A percentile compares a stretch with the other conserved stretches of the same genome.
Conservation (phyloP, 2,329 filamentous ascomycete species). For the Coniochaeta sp. region DNA sequence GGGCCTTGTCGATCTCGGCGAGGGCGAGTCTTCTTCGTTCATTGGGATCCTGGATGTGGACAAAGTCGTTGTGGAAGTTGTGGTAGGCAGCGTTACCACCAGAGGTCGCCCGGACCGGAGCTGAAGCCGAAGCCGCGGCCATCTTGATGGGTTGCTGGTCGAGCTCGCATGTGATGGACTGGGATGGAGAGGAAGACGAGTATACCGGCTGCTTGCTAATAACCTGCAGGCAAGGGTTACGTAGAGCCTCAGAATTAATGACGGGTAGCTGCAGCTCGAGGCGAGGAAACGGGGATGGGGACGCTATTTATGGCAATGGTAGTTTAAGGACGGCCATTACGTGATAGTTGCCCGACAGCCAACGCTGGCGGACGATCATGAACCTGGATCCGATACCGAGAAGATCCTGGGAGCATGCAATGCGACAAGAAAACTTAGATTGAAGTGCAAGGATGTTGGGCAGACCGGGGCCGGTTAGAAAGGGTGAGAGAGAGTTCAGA, state of each 20-base stretch:
- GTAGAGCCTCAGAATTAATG: background rate
- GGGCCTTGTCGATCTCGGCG: conserved; percentile 74
- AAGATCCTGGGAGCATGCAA: background rate
- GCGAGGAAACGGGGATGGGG: background rate
- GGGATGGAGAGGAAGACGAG: too few species aligned
- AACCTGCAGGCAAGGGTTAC: background rate
- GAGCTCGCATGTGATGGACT: background rate
- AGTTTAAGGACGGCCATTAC: too few species aligned
- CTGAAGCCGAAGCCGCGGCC: conserved; percentile 6
- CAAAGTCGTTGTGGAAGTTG: conserved; percentile 55
- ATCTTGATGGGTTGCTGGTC: conserved; percentile 11
- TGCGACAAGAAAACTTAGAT: background rate
- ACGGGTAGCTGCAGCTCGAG: background rate
- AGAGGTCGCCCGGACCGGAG: conserved; percentile 35
- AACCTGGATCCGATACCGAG: conserved; percentile 1
- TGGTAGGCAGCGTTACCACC: conserved; percentile 67
- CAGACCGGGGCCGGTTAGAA: background rate
- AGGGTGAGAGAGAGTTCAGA: background rate
- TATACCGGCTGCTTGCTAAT: too few species aligned
- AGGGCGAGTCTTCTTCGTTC: conserved; percentile 74
- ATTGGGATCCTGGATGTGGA: conserved; percentile 60
- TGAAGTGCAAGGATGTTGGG: background rate
- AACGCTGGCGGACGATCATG: background rate
- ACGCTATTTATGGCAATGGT: conserved; percentile 1
- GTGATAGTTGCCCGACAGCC: background rate